These are phyloP conservation scores for Escallonia rubra DNA, from an alignment of 129 eudicot genomes.

Conservation along the genomic window DNA sequence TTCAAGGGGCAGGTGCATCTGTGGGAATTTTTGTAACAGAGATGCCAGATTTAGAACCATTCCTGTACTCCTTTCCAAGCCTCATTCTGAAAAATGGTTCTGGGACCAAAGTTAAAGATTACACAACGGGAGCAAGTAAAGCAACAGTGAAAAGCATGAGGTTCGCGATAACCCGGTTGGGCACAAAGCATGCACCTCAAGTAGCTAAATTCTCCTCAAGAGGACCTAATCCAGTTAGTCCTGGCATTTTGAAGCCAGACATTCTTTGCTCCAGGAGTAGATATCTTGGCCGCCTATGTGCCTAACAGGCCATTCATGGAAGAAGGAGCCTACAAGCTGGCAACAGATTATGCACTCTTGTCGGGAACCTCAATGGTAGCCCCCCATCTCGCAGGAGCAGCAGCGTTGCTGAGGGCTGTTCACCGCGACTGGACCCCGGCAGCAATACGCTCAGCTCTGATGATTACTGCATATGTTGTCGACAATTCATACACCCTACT, in stretches of 20 bases:
- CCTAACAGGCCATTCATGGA: slow-evolving; percentile 28
- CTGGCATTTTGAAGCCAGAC: slow-evolving; percentile 40
- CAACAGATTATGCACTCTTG: slow-evolving; percentile 26
- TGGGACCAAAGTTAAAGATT: slow-evolving; percentile 16
- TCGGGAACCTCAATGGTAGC: slow-evolving; percentile 57
- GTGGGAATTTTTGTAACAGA: slow-evolving; percentile 30
- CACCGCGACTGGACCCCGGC: slow-evolving; percentile 59
- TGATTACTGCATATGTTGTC: slow-evolving; percentile 35
- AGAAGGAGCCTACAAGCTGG: slow-evolving; percentile 13
- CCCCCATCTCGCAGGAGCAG: slow-evolving; percentile 45
- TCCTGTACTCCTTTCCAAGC: slow-evolving; percentile 9
- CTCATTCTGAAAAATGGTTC: slow-evolving; percentile 14
- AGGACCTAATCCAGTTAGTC: slow-evolving; percentile 41
- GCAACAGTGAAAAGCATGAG: slow-evolving; percentile 27
- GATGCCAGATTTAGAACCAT: slow-evolving; percentile 6
- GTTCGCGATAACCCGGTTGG: slow-evolving; percentile 29
- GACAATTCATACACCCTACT: slow-evolving; percentile 22
- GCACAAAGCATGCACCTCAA: slow-evolving; percentile 41
- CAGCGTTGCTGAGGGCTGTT: slow-evolving; percentile 36
- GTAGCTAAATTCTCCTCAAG: slow-evolving; percentile 38
- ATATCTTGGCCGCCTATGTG: slow-evolving; percentile 35
- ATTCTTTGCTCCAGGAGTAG: slow-evolving; percentile 54
- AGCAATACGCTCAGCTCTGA: slow-evolving; percentile 51
- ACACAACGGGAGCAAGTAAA: slow-evolving; percentile 17
- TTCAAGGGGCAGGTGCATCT: slow-evolving; percentile 11